phyloP scores from a whole-genome alignment of 1,284 basidiomycete species.

The Cutaneotrichosporon daszewskae region DNA sequence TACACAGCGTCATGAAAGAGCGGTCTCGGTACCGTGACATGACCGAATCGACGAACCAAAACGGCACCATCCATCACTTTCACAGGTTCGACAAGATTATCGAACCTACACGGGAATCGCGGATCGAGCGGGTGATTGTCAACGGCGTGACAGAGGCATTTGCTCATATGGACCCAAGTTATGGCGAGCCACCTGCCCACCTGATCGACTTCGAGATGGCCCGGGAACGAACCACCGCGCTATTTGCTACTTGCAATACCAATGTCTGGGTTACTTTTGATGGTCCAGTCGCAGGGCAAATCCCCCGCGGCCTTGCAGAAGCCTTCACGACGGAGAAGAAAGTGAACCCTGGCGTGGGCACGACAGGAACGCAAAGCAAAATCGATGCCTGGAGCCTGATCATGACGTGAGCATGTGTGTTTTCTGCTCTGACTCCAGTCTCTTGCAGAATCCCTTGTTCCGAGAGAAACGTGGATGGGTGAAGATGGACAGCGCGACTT shows the following conservation, averaged over 20 bases:
- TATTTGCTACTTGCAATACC: constrained; percentile 31
- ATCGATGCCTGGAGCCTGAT: constrained; percentile 30
- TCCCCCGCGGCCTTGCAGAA: constrained; percentile 23
- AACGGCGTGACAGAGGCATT: constrained; percentile 27
- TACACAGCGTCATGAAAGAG: background rate
- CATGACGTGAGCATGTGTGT: constrained; percentile 24
- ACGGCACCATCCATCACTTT: constrained; percentile 20
- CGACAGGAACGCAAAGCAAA: constrained; percentile 14
- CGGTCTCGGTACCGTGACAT: background rate
- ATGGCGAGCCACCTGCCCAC: background rate
- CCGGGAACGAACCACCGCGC: constrained; percentile 1
- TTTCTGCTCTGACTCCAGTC: constrained; percentile 9
- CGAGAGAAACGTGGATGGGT: constrained; percentile 38
- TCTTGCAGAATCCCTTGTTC: constrained; percentile 39
- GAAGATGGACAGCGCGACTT: constrained; percentile 30
- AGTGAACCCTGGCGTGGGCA: constrained; percentile 28
- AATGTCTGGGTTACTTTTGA: constrained; percentile 33
- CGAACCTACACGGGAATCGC: constrained; percentile 5
- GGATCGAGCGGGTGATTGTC: constrained; percentile 26
- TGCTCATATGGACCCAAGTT: constrained; percentile 20
- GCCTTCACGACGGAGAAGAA: constrained; percentile 32
- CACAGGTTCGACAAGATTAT: constrained; percentile 25
- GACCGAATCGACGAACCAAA: background rate
- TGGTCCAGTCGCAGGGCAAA: constrained; percentile 31
- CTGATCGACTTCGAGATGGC: constrained; percentile 1